Conservation (phyloP, 83 land plant species). For the Picea abies region DNA sequence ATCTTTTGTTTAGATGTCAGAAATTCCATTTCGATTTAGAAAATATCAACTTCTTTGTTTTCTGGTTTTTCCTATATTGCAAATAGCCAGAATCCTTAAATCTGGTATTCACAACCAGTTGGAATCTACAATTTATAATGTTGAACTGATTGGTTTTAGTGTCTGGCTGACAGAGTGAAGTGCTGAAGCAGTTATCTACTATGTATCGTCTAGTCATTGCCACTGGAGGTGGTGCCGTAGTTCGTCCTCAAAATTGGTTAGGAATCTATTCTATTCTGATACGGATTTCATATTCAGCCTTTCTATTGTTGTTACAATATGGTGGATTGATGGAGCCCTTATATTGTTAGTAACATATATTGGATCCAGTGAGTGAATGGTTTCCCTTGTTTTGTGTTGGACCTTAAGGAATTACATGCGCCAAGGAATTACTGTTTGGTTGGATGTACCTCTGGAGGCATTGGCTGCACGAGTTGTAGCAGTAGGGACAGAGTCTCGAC, state of each 20-base stretch:
- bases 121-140: not conserved
- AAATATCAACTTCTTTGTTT: not conserved
- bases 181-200: slow-evolving; percentile 58
- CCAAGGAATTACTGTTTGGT: slow-evolving; percentile 79
- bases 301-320: slow-evolving; percentile 5
- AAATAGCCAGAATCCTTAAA: not conserved
- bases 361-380: not conserved
- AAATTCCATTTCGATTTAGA: not conserved
- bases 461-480: slow-evolving; percentile 79
- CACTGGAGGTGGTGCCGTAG: slow-evolving; percentile 97
- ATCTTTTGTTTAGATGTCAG: not conserved
- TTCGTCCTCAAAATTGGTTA: slow-evolving; percentile 76
- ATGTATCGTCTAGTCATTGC: slow-evolving; percentile 81
- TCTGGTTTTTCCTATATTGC: not conserved
- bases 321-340: not conserved
- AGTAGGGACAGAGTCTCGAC: slow-evolving; percentile 77
- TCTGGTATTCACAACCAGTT: not conserved
- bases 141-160: not conserved
- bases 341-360: slow-evolving; percentile 14
- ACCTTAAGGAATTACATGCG: slow-evolving; percentile 58
- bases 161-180: slow-evolving; percentile 66
- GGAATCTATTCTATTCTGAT: not conserved
- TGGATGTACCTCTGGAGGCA: slow-evolving; percentile 94
- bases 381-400: not conserved
- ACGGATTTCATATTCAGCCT: not conserved